A percentile compares a stretch with the other conserved stretches of the same genome.
Evolutionary conservation across 345 rosid genomes (phyloP).

Genomic region (Euphorbia lathyris): DNA sequence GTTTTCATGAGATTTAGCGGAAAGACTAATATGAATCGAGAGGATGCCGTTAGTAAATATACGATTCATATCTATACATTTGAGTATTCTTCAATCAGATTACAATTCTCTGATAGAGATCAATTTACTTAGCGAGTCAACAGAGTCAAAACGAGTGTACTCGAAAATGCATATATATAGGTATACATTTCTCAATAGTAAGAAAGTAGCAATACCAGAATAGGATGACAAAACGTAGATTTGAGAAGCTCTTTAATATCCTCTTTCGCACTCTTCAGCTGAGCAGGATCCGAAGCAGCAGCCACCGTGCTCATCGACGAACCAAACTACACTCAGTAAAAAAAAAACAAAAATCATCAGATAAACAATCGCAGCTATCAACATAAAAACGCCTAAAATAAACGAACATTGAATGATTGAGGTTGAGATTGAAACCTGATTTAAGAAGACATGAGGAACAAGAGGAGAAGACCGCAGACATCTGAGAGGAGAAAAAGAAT

Average conservation of each 20-base stretch:
- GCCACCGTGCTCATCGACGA: conserved; percentile 41
- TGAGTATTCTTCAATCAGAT: background rate
- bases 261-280: conserved; percentile 80
- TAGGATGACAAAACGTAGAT: conserved; percentile 75
- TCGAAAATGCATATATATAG: background rate
- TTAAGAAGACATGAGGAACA: conserved; percentile 33
- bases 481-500: conserved; percentile 42
- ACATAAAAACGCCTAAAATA: too few relatives aligned
- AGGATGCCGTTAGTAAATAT: background rate
- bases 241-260: conserved; percentile 82
- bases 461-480: conserved; percentile 52
- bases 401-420: background rate
- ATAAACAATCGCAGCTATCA: background rate
- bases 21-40: too few relatives aligned
- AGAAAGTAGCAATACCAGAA: conserved; percentile 44
- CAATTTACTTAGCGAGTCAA: background rate
- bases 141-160: background rate
- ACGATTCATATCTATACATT: too few relatives aligned
- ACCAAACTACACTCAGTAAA: conserved; percentile 32
- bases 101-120: background rate
- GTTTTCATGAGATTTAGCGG: too few relatives aligned
- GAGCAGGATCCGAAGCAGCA: conserved; percentile 73
- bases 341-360: background rate
- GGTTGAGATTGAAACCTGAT: conserved; percentile 40
- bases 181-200: background rate